Evolutionary conservation across 768 basidiomycete genomes (phyloP), one percentile per base, ranked within the genome.

Genomic region (Leccinellum luteum): DNA sequence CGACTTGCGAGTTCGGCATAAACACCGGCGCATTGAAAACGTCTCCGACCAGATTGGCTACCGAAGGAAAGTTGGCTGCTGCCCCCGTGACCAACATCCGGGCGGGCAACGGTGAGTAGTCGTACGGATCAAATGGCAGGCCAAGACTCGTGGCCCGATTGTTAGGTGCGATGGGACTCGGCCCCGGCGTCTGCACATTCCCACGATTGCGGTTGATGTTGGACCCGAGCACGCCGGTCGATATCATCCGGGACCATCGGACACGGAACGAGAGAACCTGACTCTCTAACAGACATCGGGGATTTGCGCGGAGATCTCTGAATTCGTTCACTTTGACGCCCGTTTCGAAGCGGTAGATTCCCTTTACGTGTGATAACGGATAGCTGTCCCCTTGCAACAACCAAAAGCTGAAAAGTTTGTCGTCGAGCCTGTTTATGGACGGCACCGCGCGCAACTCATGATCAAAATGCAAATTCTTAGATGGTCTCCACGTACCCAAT

Each of bases 361-460:
- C 92, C 67, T 92, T 91, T 57, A 90, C 87, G 45, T 89, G 87
- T 0, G 89, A 83, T 52, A 85, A 80, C 1, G 91, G 90, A 68
- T 81, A 86, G 51, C 81, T 81, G 63, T 93, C 92, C 23, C 83
- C 84, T 71, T 93, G 91, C 15, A 93, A 78, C 59, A 90, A 79
- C 89, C 90, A 94, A 78, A 92, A 94, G 57, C 87, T 87, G 73
- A 94, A 94, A 2, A 94, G 81, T 68, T 94, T 94, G 76, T 94
- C 91, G 65, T 94, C 92, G 52, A 94, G 83, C n/a, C 90, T 92
- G 60, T 9, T 28, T 47, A 21, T 13, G 44, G 13, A 15, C 21
- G 52, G 15, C 17, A 59, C 27, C 54, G 44, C 13, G 32, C 31
- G 31, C 38, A 19, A 28, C 10, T 48, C 34, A 56, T 56, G 35